Base-by-base conservation (phyloP, 1,284 basidiomycete genomes). In the Takashimella tepidaria region DNA sequence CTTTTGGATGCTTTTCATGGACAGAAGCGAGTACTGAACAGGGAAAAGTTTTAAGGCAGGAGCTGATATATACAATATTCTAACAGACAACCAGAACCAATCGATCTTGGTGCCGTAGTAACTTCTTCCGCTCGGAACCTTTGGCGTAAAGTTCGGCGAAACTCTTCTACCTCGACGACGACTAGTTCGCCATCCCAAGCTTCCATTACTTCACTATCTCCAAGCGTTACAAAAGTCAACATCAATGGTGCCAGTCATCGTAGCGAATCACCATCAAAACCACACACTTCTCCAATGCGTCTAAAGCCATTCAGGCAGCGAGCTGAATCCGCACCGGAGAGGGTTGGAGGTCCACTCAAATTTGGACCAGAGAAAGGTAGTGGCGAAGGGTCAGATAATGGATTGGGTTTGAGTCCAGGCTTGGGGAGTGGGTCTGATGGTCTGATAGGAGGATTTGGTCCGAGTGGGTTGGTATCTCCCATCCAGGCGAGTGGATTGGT, bases 81-180 rank as follows among this genome's bases (percentile, higher is more conserved):
- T 45, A 22, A 21, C 48, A 63, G 55, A 11, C 37, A 49, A 8
- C 43, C 53, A 25, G 59, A 68, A n/a, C 53, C 64, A 0, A 63
- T 72, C 19, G 74, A 76, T 51, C 48, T 76, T 8, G 73, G 73
- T 10, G 59, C 63, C 21, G 59, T 72, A 19, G 61, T 68, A 11
- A 65, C 61, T 46, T 56, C 60, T 8, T 63, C 67, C n/a, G 71
- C 67, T 13, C 70, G 67, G 49, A 66, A 64, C 22, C 53, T 75
- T 19, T 73, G 70, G 66, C 56, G 64, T 41, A 72, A 70, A 57
- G 64, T 73, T 23, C 62, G 67, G 20, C 59, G 62, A 20, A 55
- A 54, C 40, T 59, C 57, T 8, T 37, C 31, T 8, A 37, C 8
- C 31, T 37, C 31, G 8, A 37, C 31, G 10, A 37, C 31, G 10